Base-by-base conservation (phyloP, 2,329 filamentous ascomycete genomes). In the Colletotrichum liaoningense region DNA sequence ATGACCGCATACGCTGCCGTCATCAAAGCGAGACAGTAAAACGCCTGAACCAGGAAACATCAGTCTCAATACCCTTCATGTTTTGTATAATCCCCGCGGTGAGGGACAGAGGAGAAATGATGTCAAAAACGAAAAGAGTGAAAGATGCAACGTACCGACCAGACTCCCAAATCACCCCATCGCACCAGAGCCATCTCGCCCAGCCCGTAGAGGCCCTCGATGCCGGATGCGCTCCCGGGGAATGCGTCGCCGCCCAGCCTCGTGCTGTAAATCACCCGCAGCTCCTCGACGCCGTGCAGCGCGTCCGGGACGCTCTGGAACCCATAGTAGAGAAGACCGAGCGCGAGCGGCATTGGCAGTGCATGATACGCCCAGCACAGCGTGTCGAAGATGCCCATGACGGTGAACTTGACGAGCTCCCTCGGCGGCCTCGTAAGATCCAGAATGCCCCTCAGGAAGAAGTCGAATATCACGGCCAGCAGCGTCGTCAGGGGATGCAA, bases 1-100 rank as follows among this genome's bases (percentile, higher is more conserved):
- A 73, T 73, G 56, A 71, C 60, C 19, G 67, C 62, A 73, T 73
- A 73, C 42, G 71, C 71, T 60, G 71, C 62, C 67, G 71, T 73
- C 71, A 73, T 73, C 71, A 73, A 30, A 33, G 71, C 60, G 56
- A 73, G 71, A 73, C 67, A 73, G 28, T 71, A 73, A 14, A 73
- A 73, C 60, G 71, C 71, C 71, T 73, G 49, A 46, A 56, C 63
- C 60, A 66, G 14, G 1, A 60, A 35, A 30, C 52, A 63, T 72
- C 57, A 67, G 69, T 38, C 66, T 60, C 60, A 38, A 66, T 28
- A 38, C 22, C 11, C 16, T 63, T 42, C 4, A 26, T 24, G 35
- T 60, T 49, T 59, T 42, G 11, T 59, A 14, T 26, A 33, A 42
- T 7, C 16, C 14, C 38, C 22, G 22, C 22, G 22, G 22, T 22